Base-by-base conservation (phyloP, 768 basidiomycete genomes). In the Pleurotus cornucopiae region DNA sequence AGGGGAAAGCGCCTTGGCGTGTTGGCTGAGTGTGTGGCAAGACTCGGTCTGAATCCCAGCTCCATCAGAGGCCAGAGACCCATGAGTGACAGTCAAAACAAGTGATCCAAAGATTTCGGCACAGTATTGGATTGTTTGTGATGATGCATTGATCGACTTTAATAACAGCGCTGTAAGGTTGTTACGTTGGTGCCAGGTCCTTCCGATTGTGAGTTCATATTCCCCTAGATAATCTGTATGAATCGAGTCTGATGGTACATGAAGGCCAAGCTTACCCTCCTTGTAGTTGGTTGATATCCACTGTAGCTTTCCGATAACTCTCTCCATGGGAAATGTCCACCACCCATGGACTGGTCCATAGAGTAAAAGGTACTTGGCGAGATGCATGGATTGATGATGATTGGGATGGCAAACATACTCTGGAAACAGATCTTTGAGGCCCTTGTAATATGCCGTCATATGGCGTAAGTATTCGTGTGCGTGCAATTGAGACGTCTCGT, bases 291-390 rank as follows among this genome's bases (percentile, higher is more conserved):
- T 63, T 18, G 57, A 57, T 5, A 61, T 37, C 5, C 58, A 46
- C 47, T 71, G 64, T 9, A 66, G 46, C 13, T 14, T 18, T 0
- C 69, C 64, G 5, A 71, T 66, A 1, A 67, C 54, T 5, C 60
- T 6, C 43, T 71, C 61, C 37, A 69, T 63, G 1, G 63, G 60
- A 38, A 65, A 71, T 59, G 66, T 64, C 65, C 70, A 71, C 66
- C 65, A 69, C 0, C 65, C 60, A 46, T 64, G 65, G 14, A 67
- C 55, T 1, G 67, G 66, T 20, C 20, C 20, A 20, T 20, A 20
- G 20, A 20, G 20, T 20, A 20, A 20, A 20, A 20, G 20, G 20
- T 20, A 20, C 20, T 20, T 20, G 20, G 20, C 20, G 20, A 20
- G 20, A 20, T 20, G 20, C 20, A 20, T 20, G 20, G 20, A 20